Evolutionary conservation across 371 early-diverging fungal species (phyloP).

Genomic region (Mucor circinelloides): DNA sequence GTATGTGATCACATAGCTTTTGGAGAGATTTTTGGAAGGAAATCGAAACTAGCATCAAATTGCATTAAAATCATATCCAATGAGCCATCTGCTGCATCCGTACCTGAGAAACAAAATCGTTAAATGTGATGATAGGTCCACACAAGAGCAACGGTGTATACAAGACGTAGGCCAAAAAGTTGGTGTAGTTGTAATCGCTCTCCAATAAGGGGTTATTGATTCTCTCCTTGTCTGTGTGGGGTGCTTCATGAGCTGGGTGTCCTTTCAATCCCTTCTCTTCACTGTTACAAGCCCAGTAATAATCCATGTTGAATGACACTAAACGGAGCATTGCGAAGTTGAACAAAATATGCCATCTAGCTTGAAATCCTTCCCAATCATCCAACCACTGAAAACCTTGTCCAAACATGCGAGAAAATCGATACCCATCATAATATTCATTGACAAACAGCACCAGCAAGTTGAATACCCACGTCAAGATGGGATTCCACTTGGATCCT

Average conservation of each 20-base stretch:
- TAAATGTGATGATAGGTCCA: slow-evolving; percentile 95
- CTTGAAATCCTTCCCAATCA: slow-evolving; percentile 33
- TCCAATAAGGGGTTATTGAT: slow-evolving; percentile 51
- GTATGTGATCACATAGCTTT: slow-evolving; percentile 40
- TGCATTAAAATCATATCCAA: not conserved
- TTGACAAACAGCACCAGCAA: slow-evolving; percentile 76
- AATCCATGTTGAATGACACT: slow-evolving; percentile 91
- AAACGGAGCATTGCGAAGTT: slow-evolving; percentile 90
- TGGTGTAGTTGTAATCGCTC: slow-evolving; percentile 72
- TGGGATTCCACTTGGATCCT: slow-evolving; percentile 61
- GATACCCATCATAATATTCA: slow-evolving; percentile 73
- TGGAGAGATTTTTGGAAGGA: slow-evolving; percentile 48
- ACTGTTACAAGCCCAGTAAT: slow-evolving; percentile 66
- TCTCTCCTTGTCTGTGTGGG: slow-evolving; percentile 61
- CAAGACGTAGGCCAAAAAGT: slow-evolving; percentile 80
- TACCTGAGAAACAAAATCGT: slow-evolving; percentile 88
- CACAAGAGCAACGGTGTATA: slow-evolving; percentile 93
- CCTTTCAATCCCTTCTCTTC: not conserved
- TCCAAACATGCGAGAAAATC: slow-evolving; percentile 57
- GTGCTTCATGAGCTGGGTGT: slow-evolving; percentile 7
- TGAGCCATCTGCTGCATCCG: not conserved
- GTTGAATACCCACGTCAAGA: slow-evolving; percentile 79
- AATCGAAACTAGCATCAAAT: slow-evolving; percentile 43
- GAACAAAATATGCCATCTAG: slow-evolving; percentile 91
- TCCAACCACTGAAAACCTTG: slow-evolving; percentile 73